Conservation (phyloP, 768 basidiomycete genomes). For the Boletus patriciae region DNA sequence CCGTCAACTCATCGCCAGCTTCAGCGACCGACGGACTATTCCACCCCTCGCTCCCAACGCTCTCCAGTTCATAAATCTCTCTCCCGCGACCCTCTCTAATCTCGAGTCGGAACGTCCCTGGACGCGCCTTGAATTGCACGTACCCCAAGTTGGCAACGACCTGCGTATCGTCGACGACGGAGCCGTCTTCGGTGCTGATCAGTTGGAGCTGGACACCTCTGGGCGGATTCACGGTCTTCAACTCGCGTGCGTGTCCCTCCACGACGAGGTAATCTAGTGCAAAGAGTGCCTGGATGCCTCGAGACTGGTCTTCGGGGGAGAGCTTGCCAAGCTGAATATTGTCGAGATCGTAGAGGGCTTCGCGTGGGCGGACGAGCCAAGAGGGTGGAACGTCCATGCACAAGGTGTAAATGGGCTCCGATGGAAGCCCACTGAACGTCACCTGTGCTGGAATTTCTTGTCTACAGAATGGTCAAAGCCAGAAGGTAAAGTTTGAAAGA, state of each 20-base stretch:
- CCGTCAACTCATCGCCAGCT: slow-evolving; percentile 70
- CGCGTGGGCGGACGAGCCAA: slow-evolving; percentile 91
- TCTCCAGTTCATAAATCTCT: slow-evolving; percentile 79
- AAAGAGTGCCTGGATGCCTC: slow-evolving; percentile 74
- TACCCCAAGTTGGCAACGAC: slow-evolving; percentile 96
- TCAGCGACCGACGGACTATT: slow-evolving; percentile 68
- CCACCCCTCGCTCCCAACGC: slow-evolving; percentile 89
- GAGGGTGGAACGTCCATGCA: slow-evolving; percentile 87
- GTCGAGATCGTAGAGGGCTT: slow-evolving; percentile 90
- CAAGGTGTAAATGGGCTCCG: slow-evolving; percentile 91
- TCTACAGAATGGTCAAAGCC: slow-evolving; percentile 35
- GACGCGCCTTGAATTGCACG: slow-evolving; percentile 90
- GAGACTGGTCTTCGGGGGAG: slow-evolving; percentile 47
- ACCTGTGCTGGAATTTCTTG: slow-evolving; percentile 58
- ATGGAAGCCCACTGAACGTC: slow-evolving; percentile 70
- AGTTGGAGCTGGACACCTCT: slow-evolving; percentile 92
- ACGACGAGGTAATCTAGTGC: slow-evolving; percentile 89
- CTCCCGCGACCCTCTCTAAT: slow-evolving; percentile 81
- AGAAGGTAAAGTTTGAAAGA: neutral
- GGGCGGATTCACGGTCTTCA: slow-evolving; percentile 62
- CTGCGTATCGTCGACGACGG: slow-evolving; percentile 76
- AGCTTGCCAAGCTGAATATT: slow-evolving; percentile 85
- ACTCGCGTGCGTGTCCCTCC: slow-evolving; percentile 91
- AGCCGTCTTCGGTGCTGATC: slow-evolving; percentile 41
- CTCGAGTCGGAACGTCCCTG: slow-evolving; percentile 81